Evolutionary conservation across 192 early-diverging fungal species (phyloP).

Genomic region (Neocallimastix lanati): DNA sequence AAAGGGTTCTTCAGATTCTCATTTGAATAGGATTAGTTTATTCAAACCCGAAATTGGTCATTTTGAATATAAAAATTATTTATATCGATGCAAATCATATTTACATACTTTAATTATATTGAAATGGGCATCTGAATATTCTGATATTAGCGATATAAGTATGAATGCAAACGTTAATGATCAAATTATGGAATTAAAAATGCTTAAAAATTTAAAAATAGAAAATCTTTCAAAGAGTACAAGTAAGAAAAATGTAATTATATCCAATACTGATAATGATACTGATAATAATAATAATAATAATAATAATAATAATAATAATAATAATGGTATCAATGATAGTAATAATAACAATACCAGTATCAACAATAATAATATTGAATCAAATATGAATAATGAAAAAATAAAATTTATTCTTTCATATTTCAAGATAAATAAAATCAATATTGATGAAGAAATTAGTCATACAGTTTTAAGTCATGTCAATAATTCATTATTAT

Average conservation of each 20-base stretch:
- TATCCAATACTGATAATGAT: no score
- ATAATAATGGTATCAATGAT: neutral
- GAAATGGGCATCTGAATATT: neutral
- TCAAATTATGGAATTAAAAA: neutral
- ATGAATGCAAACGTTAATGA: neutral
- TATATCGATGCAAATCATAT: neutral
- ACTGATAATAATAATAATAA: no score
- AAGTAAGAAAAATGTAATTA: neutral
- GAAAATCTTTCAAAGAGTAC: neutral
- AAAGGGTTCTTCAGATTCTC: neutral
- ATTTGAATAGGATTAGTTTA: neutral
- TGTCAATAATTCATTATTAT: neutral
- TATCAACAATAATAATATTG: neutral
- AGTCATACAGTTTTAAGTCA: neutral
- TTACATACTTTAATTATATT: neutral
- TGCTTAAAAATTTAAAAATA: neutral
- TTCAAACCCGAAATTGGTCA: neutral
- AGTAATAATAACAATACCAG: no score
- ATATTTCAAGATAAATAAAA: neutral
- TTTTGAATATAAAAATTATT: neutral
- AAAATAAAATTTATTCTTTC: neutral
- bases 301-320: no score
- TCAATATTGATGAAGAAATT: neutral
- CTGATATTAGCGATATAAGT: neutral
- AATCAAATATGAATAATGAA: neutral